Percentiles rank a stretch among this genome's conserved stretches.
Evolutionary conservation across 768 basidiomycete genomes (phyloP).

Genomic region (Nidularia pulvinata): DNA sequence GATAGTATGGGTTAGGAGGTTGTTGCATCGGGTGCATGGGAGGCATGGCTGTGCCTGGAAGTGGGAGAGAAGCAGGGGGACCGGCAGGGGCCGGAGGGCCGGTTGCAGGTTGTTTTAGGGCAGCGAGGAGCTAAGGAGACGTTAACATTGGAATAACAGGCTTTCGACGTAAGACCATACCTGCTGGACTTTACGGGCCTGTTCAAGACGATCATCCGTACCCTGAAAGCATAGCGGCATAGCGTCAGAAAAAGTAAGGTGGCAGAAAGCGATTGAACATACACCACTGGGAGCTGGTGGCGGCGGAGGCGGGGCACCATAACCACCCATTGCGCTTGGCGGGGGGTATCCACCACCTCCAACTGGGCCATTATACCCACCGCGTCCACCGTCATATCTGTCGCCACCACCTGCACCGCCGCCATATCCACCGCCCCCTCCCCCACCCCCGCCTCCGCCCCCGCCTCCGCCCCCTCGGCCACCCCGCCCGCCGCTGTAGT

Average conservation of each 20-base stretch:
- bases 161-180: conserved; percentile 31
- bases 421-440: conserved; percentile 34
- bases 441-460: conserved; percentile 34
- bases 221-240: conserved; percentile 25
- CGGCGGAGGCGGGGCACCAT: conserved; percentile 25
- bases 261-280: conserved; percentile 10
- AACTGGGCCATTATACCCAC: not conserved
- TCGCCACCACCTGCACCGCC: conserved; percentile 23
- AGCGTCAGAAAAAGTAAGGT: not conserved
- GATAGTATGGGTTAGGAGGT: conserved; percentile 39
- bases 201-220: conserved; percentile 81
- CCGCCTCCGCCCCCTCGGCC: conserved; percentile 15
- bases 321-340: conserved; percentile 7
- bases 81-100: conserved; percentile 29
- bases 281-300: conserved; percentile 17
- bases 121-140: conserved; percentile 58
- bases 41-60: conserved; percentile 23
- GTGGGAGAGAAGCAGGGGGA: conserved; percentile 27
- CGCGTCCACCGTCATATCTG: too few species aligned
- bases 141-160: not conserved
- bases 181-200: conserved; percentile 86
- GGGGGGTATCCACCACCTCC: conserved; percentile 17
- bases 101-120: conserved; percentile 69
- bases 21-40: conserved; percentile 40
- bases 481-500: conserved; percentile 29